Evolutionary conservation across 148 eudicot species (phyloP).

Genomic region (Rhododendron vialii): DNA sequence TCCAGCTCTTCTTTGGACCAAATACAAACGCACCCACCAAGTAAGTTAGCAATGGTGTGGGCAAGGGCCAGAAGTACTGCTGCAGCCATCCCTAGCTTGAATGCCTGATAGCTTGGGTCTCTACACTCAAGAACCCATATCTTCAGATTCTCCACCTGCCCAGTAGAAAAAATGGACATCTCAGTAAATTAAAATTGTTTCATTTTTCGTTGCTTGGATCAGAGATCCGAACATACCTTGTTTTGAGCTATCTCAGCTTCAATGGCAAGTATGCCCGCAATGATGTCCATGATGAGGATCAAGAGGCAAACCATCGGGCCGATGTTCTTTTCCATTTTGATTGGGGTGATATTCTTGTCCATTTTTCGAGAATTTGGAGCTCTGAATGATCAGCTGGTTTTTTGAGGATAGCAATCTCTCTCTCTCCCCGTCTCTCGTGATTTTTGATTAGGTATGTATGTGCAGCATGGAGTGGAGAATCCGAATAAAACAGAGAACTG

Average conservation of each 20-base stretch:
- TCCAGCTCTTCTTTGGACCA: conserved; percentile 57
- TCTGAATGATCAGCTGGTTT: neutral
- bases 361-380: conserved; percentile 17
- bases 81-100: conserved; percentile 82
- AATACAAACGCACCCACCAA: conserved; percentile 77
- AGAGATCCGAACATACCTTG: neutral
- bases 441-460: neutral
- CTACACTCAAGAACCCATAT: conserved; percentile 67
- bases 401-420: neutral
- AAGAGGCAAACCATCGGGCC: conserved; percentile 54
- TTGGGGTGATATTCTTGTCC: conserved; percentile 34
- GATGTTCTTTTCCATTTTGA: conserved; percentile 39
- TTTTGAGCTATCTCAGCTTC: conserved; percentile 83
- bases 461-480: conserved; percentile 25
- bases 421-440: neutral
- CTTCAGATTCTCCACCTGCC: conserved; percentile 50
- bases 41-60: conserved; percentile 56
- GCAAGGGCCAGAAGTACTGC: conserved; percentile 55
- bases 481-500: neutral
- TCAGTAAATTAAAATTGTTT: neutral
- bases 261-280: conserved; percentile 77
- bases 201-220: neutral
- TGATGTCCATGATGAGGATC: conserved; percentile 63
- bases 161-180: neutral
- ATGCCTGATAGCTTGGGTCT: conserved; percentile 76